Conservation (phyloP, 148 eudicot genomes). For the Cornus suecica region DNA sequence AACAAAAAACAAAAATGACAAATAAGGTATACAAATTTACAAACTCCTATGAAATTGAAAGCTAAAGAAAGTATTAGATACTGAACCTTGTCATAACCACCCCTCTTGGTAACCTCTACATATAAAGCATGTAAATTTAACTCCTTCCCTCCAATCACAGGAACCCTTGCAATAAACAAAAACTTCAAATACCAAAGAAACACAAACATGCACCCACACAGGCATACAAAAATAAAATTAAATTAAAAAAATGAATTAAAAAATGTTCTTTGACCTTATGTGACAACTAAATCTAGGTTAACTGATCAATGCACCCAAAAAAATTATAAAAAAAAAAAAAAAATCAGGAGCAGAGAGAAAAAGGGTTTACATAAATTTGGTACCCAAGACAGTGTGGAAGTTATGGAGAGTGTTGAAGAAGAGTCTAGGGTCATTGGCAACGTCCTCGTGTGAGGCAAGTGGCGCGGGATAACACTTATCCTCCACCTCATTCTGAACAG, state of each 20-base stretch:
- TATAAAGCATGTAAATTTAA: constrained; percentile 55
- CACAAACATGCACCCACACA: neutral
- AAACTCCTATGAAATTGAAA: neutral
- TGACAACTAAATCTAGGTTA: too few relatives aligned
- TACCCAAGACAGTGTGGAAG: constrained; percentile 42
- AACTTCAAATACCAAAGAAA: neutral
- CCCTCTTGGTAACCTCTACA: constrained; percentile 59
- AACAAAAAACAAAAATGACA: too few relatives aligned
- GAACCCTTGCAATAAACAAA: constrained; percentile 34
- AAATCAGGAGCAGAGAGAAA: neutral
- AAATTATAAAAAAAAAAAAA: too few relatives aligned
- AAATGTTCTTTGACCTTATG: neutral
- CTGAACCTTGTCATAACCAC: constrained; percentile 63
- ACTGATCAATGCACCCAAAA: too few relatives aligned
- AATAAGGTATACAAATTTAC: neutral
- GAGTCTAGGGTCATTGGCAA: constrained; percentile 38
- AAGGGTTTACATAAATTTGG: constrained; percentile 43
- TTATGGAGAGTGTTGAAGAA: constrained; percentile 52
- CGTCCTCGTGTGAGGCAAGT: constrained; percentile 50
- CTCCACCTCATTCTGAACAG: constrained; percentile 14
- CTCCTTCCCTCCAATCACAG: constrained; percentile 64
- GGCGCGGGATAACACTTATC: constrained; percentile 30
- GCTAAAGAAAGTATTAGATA: neutral
- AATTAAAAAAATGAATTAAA: neutral
- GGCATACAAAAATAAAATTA: neutral